These are phyloP conservation scores for Stygiomarasmius scandens DNA, from an alignment of 1,284 basidiomycete species.

Conservation along the genomic window DNA sequence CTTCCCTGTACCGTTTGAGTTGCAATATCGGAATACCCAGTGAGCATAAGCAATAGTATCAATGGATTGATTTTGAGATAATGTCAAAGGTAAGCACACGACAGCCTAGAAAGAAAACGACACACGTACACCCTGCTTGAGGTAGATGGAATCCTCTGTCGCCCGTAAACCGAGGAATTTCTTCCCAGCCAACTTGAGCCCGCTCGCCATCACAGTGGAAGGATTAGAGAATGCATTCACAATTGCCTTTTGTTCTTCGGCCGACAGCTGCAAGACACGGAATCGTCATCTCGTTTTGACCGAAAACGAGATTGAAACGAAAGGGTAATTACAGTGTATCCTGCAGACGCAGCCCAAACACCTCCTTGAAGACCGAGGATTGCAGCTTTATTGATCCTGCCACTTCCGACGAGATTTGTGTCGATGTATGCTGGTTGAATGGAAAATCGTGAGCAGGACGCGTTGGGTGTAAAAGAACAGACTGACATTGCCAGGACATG, in stretches of 20 bases:
- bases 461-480: not conserved
- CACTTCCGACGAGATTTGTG: slow-evolving; percentile 78
- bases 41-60: too few species aligned
- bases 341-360: slow-evolving; percentile 81
- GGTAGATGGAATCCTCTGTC: slow-evolving; percentile 68
- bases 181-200: slow-evolving; percentile 70
- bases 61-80: too few species aligned
- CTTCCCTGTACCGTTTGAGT: slow-evolving; percentile 55
- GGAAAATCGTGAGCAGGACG: slow-evolving; percentile 2
- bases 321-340: slow-evolving; percentile 67
- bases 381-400: slow-evolving; percentile 78
- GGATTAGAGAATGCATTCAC: slow-evolving; percentile 56
- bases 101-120: slow-evolving; percentile 1
- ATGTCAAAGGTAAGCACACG: slow-evolving; percentile 1
- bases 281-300: not conserved
- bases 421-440: slow-evolving; percentile 87
- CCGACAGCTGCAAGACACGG: slow-evolving; percentile 56
- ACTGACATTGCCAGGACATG: slow-evolving; percentile 59
- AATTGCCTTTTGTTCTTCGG: slow-evolving; percentile 77
- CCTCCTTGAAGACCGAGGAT: slow-evolving; percentile 88
- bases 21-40: slow-evolving; percentile 4
- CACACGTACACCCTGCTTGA: slow-evolving; percentile 76
- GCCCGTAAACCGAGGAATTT: slow-evolving; percentile 84
- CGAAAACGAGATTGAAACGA: slow-evolving; percentile 12
- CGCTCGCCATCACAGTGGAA: slow-evolving; percentile 51